A percentile compares a stretch with the other conserved stretches of the same genome.
phyloP scores from a whole-genome alignment of 106 monocot species.

The Hemerocallis citrina region DNA sequence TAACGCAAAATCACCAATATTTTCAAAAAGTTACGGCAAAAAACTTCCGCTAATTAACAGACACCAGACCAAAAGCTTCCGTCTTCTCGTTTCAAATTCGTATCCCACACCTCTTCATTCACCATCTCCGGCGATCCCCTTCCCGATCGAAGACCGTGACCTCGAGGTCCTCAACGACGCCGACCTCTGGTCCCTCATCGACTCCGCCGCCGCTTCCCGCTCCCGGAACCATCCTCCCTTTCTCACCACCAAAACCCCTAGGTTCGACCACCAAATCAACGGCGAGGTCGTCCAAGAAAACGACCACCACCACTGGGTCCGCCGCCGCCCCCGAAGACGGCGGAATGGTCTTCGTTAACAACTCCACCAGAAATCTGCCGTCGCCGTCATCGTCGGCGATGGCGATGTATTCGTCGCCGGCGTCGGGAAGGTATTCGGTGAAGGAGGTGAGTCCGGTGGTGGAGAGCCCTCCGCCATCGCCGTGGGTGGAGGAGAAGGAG shows the following conservation, averaged over 20 bases:
- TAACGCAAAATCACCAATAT: too few species aligned
- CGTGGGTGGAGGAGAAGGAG: slow-evolving; percentile 35
- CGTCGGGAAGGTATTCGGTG: slow-evolving; percentile 14
- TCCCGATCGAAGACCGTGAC: slow-evolving; percentile 45
- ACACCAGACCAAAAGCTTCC: too few species aligned
- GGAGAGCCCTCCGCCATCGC: slow-evolving; percentile 27
- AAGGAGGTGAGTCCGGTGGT: slow-evolving; percentile 43
- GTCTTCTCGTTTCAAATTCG: too few species aligned
- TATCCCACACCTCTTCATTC: too few species aligned
- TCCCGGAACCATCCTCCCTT: slow-evolving; percentile 26
- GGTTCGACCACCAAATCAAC: slow-evolving; percentile 11
- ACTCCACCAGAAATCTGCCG: slow-evolving; percentile 18
- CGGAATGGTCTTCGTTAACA: slow-evolving; percentile 37
- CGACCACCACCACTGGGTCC: slow-evolving; percentile 13
- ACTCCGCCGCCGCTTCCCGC: slow-evolving; percentile 63
- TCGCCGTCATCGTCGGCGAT: slow-evolving; percentile 18
- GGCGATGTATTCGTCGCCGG: slow-evolving; percentile 25
- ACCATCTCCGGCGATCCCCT: slow-evolving; percentile 9
- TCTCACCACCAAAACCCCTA: neutral
- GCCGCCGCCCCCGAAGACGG: slow-evolving; percentile 36
- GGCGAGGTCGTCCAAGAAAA: slow-evolving; percentile 59
- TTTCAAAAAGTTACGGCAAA: too few species aligned
- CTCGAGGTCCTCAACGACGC: slow-evolving; percentile 82
- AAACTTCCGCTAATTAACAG: too few species aligned
- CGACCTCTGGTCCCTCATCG: slow-evolving; percentile 91